A percentile compares a stretch with the other conserved stretches of the same genome.
Evolutionary conservation across 2,329 filamentous ascomycete genomes (phyloP).

Genomic region (Madurella fahalii): DNA sequence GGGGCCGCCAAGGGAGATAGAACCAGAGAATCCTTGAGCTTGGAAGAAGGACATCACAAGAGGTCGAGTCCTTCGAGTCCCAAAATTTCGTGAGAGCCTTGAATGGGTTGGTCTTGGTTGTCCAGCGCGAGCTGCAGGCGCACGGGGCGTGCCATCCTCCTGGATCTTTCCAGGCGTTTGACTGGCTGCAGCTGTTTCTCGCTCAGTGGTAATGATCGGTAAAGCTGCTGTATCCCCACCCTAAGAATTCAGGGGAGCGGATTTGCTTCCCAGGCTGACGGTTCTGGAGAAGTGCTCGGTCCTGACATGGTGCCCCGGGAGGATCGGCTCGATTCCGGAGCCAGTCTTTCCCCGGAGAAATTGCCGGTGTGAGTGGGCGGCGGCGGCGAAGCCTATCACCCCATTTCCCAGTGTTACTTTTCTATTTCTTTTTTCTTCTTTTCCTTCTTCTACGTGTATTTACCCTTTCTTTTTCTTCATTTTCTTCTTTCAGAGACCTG

Average conservation of each 20-base stretch:
- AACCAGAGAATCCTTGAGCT: not conserved
- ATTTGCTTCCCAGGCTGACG: constrained; percentile 14
- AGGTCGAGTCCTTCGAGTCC: constrained; percentile 1
- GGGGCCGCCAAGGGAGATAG: too few species aligned
- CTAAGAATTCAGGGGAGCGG: not conserved
- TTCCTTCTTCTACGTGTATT: too few species aligned
- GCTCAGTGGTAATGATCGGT: constrained; percentile 2
- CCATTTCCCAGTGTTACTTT: too few species aligned
- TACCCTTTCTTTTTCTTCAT: too few species aligned
- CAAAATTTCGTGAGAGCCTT: constrained; percentile 8
- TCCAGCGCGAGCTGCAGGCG: constrained; percentile 9
- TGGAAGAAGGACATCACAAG: not conserved
- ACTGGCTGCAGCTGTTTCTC: constrained; percentile 2
- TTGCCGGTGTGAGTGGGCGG: too few species aligned
- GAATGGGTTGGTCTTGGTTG: constrained; percentile 6
- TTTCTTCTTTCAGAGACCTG: too few species aligned
- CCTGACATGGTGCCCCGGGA: not conserved
- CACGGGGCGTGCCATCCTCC: constrained; percentile 15
- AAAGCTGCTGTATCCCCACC: constrained; percentile 7
- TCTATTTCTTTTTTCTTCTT: too few species aligned
- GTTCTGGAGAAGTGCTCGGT: not conserved
- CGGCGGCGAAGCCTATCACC: too few species aligned
- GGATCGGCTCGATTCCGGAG: too few species aligned
- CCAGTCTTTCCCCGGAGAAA: not conserved
- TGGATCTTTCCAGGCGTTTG: constrained; percentile 11